Evolutionary conservation across 139 green algal genomes (phyloP), one percentile per base, ranked within the genome.

Genomic region (Haematococcus sp.): DNA sequence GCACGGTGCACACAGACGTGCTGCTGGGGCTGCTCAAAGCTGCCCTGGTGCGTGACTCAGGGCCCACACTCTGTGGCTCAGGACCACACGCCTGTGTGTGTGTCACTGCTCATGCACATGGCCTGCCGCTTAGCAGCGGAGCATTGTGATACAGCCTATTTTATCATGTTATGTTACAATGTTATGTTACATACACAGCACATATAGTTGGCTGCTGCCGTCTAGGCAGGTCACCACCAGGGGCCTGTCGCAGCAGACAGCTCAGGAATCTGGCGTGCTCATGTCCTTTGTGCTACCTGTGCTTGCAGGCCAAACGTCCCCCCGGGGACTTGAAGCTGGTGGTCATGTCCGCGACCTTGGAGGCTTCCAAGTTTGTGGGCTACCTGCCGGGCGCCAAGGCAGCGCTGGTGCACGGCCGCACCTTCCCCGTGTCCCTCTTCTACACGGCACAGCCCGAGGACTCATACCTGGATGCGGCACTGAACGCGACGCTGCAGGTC

Each of bases 321-420:
- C 4, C 52, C 9, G 22, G 52, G 13, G 52, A 60, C 52, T 4
- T 49, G 40, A 49, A 49, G 61, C 75, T 99, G 25, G 70, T 99
- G 2, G 77, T 99, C 32, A 99, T 99, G 95, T 94, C 84, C 44
- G 96, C 96, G 65, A 99, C 96, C 0, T 80, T 99, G 59, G 94
- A 99, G 73, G 89, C 91, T 0, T 76, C 60, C 4, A 80, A 76
- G 43, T 86, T 82, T 74, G 70, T 86, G 30, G 17, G 55, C 33
- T 99, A 96, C 84, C 95, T 98, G 54, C 43, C 55, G 0, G 89
- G 81, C 16, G 80, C 84, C 1, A 67, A 73, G 28, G 82, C 78
- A 13, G 84, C 85, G 4, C 89, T 90, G 61, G 79, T 98, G 25
- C 73, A 87, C 68, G 93, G 93, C 15, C 71, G 93, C 15, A 85